These are phyloP conservation scores for Paxillus ammoniavirescens DNA, from an alignment of 768 basidiomycete species.

Conservation along the genomic window DNA sequence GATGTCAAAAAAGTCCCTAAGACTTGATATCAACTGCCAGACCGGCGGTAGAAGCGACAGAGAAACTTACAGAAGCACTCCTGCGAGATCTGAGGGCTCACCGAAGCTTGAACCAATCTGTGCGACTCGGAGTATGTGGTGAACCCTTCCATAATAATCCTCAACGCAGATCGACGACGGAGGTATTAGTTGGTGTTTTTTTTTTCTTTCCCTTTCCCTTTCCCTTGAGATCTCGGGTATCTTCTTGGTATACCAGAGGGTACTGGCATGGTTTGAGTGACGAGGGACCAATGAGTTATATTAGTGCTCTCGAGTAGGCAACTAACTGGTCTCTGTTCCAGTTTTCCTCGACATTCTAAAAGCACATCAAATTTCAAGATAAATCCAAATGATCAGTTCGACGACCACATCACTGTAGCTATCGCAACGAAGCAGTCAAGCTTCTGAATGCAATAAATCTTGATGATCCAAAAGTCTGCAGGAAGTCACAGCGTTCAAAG, in stretches of 20 bases:
- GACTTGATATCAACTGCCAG: constrained; percentile 12
- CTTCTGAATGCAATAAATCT: constrained; percentile 28
- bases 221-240: neutral
- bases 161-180: constrained; percentile 1
- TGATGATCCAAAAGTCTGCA: constrained; percentile 20
- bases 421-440: constrained; percentile 18
- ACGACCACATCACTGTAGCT: constrained; percentile 24
- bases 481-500: constrained; percentile 19
- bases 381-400: constrained; percentile 2
- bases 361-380: neutral
- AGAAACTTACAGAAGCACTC: constrained; percentile 12
- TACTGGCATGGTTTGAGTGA: too few relatives aligned
- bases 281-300: too few relatives aligned
- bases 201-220: too few relatives aligned
- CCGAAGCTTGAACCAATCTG: constrained; percentile 10
- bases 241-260: neutral
- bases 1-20: constrained; percentile 24
- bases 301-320: too few relatives aligned
- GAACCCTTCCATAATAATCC: constrained; percentile 27
- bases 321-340: too few relatives aligned
- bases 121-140: constrained; percentile 10
- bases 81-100: constrained; percentile 16
- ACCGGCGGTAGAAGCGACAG: constrained; percentile 28
- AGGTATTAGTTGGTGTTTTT: neutral
- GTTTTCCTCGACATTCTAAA: too few relatives aligned